Evolutionary conservation across 345 rosid species (phyloP).

Genomic region (Salix arbutifolia): DNA sequence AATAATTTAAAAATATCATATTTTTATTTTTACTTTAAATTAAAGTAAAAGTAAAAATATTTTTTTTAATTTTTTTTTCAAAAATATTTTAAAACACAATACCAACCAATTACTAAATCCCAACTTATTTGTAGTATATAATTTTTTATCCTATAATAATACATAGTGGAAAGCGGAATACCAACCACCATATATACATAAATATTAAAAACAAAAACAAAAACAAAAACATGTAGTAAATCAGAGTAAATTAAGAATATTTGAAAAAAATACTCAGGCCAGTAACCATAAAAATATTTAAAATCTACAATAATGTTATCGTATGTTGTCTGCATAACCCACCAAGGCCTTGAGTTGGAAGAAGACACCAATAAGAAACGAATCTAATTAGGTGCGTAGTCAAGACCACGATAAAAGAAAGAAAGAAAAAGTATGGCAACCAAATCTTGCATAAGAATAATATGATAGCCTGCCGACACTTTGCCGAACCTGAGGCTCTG

Average conservation of each 20-base stretch:
- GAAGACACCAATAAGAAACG: neutral
- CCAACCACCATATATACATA: neutral
- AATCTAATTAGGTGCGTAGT: conserved; percentile 19
- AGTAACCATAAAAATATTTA: neutral
- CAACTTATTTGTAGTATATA: neutral
- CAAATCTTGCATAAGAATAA: neutral
- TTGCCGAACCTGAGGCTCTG: conserved; percentile 10
- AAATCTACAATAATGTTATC: neutral
- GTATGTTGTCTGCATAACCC: neutral
- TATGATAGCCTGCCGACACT: conserved; percentile 19
- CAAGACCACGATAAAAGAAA: neutral
- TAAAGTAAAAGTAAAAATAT: too few species aligned
- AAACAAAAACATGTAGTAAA: too few species aligned
- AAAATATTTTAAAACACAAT: too few species aligned
- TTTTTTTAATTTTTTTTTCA: too few species aligned
- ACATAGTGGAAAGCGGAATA: neutral
- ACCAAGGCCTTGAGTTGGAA: neutral
- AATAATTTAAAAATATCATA: too few species aligned
- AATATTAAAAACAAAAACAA: too few species aligned
- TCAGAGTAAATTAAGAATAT: too few species aligned
- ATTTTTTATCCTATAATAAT: too few species aligned
- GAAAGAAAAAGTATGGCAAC: neutral
- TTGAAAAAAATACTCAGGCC: too few species aligned
- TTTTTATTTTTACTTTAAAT: too few species aligned
- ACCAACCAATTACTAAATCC: too few species aligned